phyloP scores from a whole-genome alignment of 257 asterid genomes.

The Fraxinus americana region DNA sequence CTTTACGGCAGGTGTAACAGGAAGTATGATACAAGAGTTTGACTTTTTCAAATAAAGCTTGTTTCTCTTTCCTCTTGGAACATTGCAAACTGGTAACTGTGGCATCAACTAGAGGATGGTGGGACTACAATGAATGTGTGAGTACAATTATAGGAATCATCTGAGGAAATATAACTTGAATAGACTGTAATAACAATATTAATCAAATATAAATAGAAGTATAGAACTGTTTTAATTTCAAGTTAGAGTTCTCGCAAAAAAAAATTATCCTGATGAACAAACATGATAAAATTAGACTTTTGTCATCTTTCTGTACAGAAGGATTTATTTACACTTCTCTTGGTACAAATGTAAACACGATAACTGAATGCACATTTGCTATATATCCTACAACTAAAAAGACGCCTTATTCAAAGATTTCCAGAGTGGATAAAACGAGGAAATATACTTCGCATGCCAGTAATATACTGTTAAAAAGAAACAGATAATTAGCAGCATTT shows the following conservation, averaged over 20 bases:
- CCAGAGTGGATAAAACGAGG: constrained; percentile 1
- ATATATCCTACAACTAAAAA: not conserved
- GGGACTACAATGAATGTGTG: not conserved
- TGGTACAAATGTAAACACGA: not conserved
- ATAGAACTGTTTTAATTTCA: not conserved
- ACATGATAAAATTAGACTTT: not conserved
- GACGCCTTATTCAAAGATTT: not conserved
- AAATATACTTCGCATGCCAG: not conserved
- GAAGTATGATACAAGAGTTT: not conserved
- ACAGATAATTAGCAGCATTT: not conserved
- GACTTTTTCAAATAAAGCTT: not conserved
- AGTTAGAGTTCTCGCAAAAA: not conserved
- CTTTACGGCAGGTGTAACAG: not conserved
- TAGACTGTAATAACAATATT: not conserved
- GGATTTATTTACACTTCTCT: not conserved
- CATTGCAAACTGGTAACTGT: not conserved
- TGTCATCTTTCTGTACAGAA: not conserved
- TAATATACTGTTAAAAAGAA: not conserved
- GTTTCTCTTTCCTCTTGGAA: not conserved
- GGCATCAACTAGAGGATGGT: not conserved
- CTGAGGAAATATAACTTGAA: not conserved
- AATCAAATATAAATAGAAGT: not conserved
- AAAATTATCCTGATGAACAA: not conserved
- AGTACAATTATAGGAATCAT: not conserved
- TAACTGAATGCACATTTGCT: not conserved